A percentile compares a stretch with the other conserved stretches of the same genome.
These are phyloP conservation scores for Zygoascus bituminiphila DNA, from an alignment of 805 yeast genomes.

Conservation along the genomic window DNA sequence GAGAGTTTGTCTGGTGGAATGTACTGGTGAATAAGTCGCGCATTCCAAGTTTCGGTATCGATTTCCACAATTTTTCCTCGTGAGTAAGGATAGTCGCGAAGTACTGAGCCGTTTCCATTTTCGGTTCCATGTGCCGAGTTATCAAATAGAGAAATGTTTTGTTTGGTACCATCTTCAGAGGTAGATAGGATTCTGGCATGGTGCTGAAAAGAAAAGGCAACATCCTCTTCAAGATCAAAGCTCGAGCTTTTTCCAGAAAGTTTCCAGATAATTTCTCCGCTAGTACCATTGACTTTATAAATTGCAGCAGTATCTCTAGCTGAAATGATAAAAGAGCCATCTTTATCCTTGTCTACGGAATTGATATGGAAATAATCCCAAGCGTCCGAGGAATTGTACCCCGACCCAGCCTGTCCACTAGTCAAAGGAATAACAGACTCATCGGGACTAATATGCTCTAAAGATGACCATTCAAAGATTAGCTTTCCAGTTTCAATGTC, in stretches of 20 bases:
- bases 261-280: constrained; percentile 11
- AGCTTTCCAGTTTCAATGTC: constrained; percentile 10
- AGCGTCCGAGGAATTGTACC: constrained; percentile 10
- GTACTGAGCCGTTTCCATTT: constrained; percentile 4
- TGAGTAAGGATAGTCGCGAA: constrained; percentile 4
- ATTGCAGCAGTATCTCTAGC: constrained; percentile 12
- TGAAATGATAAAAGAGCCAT: constrained; percentile 8
- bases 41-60: constrained; percentile 6
- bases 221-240: constrained; percentile 6
- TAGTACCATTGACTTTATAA: constrained; percentile 9
- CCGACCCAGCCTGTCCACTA: constrained; percentile 11
- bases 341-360: constrained; percentile 11
- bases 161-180: constrained; percentile 5
- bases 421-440: constrained; percentile 8
- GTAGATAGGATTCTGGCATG: constrained; percentile 10
- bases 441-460: constrained; percentile 9
- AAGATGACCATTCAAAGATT: constrained; percentile 11
- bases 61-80: constrained; percentile 9
- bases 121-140: constrained; percentile 13
- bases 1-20: constrained; percentile 7
- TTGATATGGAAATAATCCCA: constrained; percentile 14
- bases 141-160: constrained; percentile 9
- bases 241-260: constrained; percentile 9
- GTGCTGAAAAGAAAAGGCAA: constrained; percentile 11
- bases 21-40: constrained; percentile 5